Base-by-base conservation (phyloP, 208 protist species). In the Crithidia fasciculata region DNA sequence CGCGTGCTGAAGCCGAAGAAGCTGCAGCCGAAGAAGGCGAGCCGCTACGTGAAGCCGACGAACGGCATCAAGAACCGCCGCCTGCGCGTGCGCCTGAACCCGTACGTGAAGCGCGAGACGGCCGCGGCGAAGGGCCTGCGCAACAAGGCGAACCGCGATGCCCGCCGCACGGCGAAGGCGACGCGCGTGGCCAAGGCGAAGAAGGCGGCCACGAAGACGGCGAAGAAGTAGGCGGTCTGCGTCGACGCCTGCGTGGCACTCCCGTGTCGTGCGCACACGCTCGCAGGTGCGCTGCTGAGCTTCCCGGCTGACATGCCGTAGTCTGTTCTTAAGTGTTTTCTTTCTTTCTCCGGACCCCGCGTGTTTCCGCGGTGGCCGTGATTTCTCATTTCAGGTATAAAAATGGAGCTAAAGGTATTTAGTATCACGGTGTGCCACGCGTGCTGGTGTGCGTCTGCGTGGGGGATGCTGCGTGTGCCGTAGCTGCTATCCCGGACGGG, bases 41-140 rank as follows among this genome's bases (percentile, higher is more conserved):
- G 54, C 58, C 63, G 47, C 56, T 73, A 75, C 81, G 78, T 65
- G 58, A 55, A 84, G 55, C 89, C 89, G 43, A 85, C 65, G 72
- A 90, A 88, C 83, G 86, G 86, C 56, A 87, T 89, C 55, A 88
- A 88, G 79, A 93, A 93, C 88, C 88, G 88, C 81, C 85, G 83
- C 72, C 83, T 93, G 82, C 85, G 81, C 74, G 72, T 85, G 79
- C 85, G 88, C 82, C 84, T 93, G 74, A 93, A 90, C 82, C 88
- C 88, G 55, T 93, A 87, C 83, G 64, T 69, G 75, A 88, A 89
- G 81, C 86, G 85, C 79, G 84, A 87, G 82, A 69, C 66, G 28
- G 55, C 52, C 6, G 86, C 83, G 63, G 82, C 78, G 43, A 89
- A 89, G 84, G 76, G 84, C 60, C 63, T 87, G 68, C 83, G 74